Conservation (phyloP, 2,329 filamentous ascomycete species). For the Curvularia sp. region DNA sequence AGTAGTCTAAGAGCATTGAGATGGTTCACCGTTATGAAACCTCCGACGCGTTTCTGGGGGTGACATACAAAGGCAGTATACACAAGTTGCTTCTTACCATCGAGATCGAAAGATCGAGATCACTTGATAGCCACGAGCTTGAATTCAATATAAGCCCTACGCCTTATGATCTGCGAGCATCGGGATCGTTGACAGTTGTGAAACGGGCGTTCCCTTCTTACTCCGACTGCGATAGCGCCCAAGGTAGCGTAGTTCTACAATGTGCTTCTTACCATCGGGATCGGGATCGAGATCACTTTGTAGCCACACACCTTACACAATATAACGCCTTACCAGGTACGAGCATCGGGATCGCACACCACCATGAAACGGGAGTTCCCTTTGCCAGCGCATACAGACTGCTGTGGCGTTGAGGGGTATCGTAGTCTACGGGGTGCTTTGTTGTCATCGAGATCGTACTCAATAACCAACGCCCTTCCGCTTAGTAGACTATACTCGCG, state of each 20-base stretch:
- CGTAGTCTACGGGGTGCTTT: neutral
- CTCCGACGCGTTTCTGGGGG: neutral
- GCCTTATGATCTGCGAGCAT: neutral
- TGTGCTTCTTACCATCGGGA: slow-evolving; percentile 5
- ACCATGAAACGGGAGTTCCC: neutral
- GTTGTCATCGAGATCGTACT: slow-evolving; percentile 1
- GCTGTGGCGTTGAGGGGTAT: neutral
- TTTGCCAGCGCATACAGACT: neutral
- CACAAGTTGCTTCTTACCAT: slow-evolving; percentile 3
- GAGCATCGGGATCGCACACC: slow-evolving; percentile 1
- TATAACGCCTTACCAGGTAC: neutral
- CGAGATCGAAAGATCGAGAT: slow-evolving; percentile 4
- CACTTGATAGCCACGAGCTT: neutral
- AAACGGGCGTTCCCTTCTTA: slow-evolving; percentile 1
- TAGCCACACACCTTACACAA: neutral
- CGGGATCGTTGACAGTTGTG: slow-evolving; percentile 4
- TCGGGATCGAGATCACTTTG: neutral
- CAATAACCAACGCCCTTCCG: neutral
- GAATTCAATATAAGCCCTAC: neutral
- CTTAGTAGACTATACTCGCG: neutral
- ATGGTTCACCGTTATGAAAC: slow-evolving; percentile 6
- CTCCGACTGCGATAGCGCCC: neutral
- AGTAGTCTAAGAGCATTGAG: neutral
- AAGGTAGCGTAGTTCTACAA: neutral
- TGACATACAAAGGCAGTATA: neutral